Base-by-base conservation (phyloP, 2,329 filamentous ascomycete genomes). In the Magnaporthiopsis poae region DNA sequence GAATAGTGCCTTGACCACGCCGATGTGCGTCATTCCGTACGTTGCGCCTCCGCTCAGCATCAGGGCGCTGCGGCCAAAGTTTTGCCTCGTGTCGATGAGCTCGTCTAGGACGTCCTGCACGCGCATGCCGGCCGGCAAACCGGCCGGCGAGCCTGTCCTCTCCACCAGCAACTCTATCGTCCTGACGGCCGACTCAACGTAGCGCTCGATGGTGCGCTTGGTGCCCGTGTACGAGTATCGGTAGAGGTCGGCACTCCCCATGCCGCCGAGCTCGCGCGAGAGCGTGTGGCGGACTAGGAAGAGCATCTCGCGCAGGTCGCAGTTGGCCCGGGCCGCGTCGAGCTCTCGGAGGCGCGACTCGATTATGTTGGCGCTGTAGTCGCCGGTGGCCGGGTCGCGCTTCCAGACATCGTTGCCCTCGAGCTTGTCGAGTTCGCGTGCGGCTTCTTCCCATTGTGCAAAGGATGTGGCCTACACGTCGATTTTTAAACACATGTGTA, bases 21-120 rank as follows among this genome's bases (percentile, higher is more conserved):
- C 92, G 66, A 96, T 90, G 74, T 96, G 92, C 68, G 90, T 90
- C 90, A 96, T 96, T 60, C 92, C 92, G 77, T 96, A 92, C 0
- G 92, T 95, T 1, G 90, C 92, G 2, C 92, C 92, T 9, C 92
- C 92, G 5, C 92, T 96, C 12, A 96, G 80, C 12, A 96, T 80
- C 64, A 96, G 79, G 0, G 91, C 92, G 69, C 89, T 95, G 69
- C 92, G 84, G n/a, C 92, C 92, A 73, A 92, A 96, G 52, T 90
- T 90, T 73, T 93, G 90, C 59, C 91, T 85, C 1, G 90, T 85
- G 66, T 86, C 85, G 62, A 93, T 77, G 69, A 95, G 81, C 67
- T 87, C 86, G 66, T 93, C 89, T 7, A 92, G 80, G 5, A 86
- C 73, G 63, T 83, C 82, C 31, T 79, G 84, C 61, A 86, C 80